Conservation (phyloP, 169 alveolate genomes). For the Plasmodium knowlesi region DNA sequence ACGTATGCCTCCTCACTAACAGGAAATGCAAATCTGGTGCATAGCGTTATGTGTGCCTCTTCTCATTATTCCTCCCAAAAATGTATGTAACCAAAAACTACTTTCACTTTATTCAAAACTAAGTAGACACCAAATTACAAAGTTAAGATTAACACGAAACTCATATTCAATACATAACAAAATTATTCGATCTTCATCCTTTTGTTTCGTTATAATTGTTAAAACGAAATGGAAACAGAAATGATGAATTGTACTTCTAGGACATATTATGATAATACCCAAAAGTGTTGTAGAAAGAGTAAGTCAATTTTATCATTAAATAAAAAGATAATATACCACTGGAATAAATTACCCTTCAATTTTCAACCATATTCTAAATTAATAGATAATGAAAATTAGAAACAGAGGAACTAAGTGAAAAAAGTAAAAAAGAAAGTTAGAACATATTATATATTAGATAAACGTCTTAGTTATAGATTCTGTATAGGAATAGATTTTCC, state of each 20-base stretch:
- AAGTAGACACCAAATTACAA: not conserved
- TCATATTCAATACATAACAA: not conserved
- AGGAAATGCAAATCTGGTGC: too few species aligned
- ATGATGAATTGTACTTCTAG: not conserved
- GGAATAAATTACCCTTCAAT: not conserved
- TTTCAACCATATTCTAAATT: not conserved
- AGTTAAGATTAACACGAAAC: not conserved
- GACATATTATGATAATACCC: not conserved
- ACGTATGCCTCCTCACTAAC: too few species aligned
- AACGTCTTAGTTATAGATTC: not conserved
- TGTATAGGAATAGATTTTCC: not conserved
- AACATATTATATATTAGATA: too few species aligned
- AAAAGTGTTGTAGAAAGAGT: not conserved
- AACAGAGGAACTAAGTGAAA: too few species aligned
- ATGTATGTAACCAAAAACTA: not conserved
- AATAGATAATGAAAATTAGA: not conserved
- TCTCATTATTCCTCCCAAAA: too few species aligned
- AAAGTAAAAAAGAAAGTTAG: not conserved
- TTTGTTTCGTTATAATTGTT: not conserved
- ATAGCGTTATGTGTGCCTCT: too few species aligned
- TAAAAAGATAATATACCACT: not conserved
- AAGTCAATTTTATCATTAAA: not conserved
- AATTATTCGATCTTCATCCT: not conserved
- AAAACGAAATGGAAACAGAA: not conserved
- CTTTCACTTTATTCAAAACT: not conserved